These are phyloP conservation scores for Globisporangium camurandrum DNA, from an alignment of 352 stramenopile species.

Conservation along the genomic window DNA sequence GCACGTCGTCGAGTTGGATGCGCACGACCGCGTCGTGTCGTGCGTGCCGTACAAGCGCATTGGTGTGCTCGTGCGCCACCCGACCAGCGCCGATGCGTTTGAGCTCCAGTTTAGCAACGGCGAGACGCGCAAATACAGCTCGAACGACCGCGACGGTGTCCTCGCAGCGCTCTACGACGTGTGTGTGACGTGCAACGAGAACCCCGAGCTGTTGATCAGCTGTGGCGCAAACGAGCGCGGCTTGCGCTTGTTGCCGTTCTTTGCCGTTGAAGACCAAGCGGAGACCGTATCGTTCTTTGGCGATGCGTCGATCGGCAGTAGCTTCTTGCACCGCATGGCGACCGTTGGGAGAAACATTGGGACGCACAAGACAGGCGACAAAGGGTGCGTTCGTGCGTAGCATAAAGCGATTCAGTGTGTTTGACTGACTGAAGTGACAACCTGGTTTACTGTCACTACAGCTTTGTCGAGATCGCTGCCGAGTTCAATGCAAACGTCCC, in stretches of 20 bases:
- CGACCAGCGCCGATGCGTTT: conserved; percentile 40
- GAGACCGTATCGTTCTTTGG: conserved; percentile 78
- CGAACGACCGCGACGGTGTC: conserved; percentile 61
- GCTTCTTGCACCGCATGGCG: conserved; percentile 72
- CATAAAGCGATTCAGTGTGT: too few relatives aligned
- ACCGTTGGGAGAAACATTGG: conserved; percentile 56
- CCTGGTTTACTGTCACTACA: conserved; percentile 9
- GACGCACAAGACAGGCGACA: conserved; percentile 43
- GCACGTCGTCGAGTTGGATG: conserved; percentile 58
- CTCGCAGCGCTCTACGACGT: conserved; percentile 76
- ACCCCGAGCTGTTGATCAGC: conserved; percentile 66
- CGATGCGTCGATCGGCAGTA: conserved; percentile 68
- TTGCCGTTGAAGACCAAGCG: conserved; percentile 49
- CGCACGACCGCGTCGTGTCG: conserved; percentile 37
- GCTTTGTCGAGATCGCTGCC: conserved; percentile 72
- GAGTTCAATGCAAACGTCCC: conserved; percentile 91
- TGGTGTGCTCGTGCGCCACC: conserved; percentile 57
- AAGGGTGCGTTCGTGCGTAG: conserved; percentile 31
- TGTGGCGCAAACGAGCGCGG: conserved; percentile 60
- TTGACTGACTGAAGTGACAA: neutral
- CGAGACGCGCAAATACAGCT: conserved; percentile 46
- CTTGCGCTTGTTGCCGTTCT: conserved; percentile 61
- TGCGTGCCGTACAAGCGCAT: conserved; percentile 61
- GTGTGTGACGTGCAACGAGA: conserved; percentile 67
- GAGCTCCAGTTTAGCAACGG: conserved; percentile 71